Conservation (phyloP, 768 basidiomycete genomes). For the Tylopilus felleus region DNA sequence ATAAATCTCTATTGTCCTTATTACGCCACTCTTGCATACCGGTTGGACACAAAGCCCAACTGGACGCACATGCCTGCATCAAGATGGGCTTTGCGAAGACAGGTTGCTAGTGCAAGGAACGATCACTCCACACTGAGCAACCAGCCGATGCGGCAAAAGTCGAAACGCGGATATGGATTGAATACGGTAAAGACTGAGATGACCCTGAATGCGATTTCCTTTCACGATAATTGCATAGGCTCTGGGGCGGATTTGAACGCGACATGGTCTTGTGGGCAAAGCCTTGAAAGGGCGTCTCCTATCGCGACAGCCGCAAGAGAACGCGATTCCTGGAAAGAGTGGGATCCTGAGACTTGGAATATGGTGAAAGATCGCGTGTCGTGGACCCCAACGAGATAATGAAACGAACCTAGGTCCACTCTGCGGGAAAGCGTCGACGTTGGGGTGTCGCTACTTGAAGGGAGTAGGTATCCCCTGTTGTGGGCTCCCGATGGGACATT, state of each 20-base stretch:
- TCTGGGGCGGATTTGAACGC: background rate
- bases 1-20: background rate
- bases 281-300: no score
- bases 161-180: background rate
- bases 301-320: background rate
- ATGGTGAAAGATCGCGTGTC: conserved; percentile 7
- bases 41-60: conserved; percentile 7
- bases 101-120: background rate
- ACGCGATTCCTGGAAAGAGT: background rate
- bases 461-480: background rate
- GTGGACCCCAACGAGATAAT: conserved; percentile 6
- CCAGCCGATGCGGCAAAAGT: background rate
- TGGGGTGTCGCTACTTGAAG: background rate
- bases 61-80: conserved; percentile 6
- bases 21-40: background rate
- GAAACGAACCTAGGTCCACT: conserved; percentile 10
- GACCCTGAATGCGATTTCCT: background rate
- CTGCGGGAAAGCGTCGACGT: background rate
- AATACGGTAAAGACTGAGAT: background rate
- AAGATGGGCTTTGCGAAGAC: conserved; percentile 20
- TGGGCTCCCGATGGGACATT: background rate
- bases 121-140: background rate
- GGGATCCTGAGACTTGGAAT: conserved; percentile 10
- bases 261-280: background rate
- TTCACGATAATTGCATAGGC: background rate